Base-by-base conservation (phyloP, 805 yeast genomes). In the Spencermartinsiella europaea region DNA sequence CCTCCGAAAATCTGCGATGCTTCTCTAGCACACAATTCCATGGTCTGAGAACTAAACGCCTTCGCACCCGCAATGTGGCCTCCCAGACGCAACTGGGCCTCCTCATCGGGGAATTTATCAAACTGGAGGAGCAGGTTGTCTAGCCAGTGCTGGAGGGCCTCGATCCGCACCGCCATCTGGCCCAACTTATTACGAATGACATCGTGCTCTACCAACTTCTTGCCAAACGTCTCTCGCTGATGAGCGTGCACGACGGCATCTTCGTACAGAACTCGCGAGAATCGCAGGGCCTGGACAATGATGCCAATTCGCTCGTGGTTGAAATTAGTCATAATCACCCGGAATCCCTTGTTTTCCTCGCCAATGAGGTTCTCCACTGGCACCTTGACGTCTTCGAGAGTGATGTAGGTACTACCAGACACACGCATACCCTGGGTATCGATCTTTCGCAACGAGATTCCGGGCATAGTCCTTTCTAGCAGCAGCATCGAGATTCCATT, bases 1-100 rank as follows among this genome's bases (percentile, higher is more conserved):
- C 73, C 73, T 21, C 73, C 73, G 49, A 69, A 69, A 46, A 69
- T 64, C 58, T 69, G 73, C 5, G 71, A 60, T 5, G 71, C 73
- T 50, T 69, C 73, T 20, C 73, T 66, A 20, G 73, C 73, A 48
- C 73, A 69, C 43, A 54, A 60, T 55, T 70, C 73, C 44, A 70
- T 54, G n/a, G 68, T 57, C 50, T 66, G 71, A 16, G 73, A 67
- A 21, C 68, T 49, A 44, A 54, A 64, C 15, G 70, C 73, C 58
- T 69, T 69, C 53, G 63, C 57, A 16, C 69, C 72, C 5, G 73
- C 73, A 50, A 69, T 68, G 12, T 70, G 69, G 1, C 73, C 74
- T 14, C 72, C 73, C 17, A 69, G 61, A 16, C 67, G 58, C 8
- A 62, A 35, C 60, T 61, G 59, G 31, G 69, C 67, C 53, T 66